A percentile compares a stretch with the other conserved stretches of the same genome.
phyloP scores from a whole-genome alignment of 2,329 filamentous ascomycete species.

The Venturiaceae sp. region DNA sequence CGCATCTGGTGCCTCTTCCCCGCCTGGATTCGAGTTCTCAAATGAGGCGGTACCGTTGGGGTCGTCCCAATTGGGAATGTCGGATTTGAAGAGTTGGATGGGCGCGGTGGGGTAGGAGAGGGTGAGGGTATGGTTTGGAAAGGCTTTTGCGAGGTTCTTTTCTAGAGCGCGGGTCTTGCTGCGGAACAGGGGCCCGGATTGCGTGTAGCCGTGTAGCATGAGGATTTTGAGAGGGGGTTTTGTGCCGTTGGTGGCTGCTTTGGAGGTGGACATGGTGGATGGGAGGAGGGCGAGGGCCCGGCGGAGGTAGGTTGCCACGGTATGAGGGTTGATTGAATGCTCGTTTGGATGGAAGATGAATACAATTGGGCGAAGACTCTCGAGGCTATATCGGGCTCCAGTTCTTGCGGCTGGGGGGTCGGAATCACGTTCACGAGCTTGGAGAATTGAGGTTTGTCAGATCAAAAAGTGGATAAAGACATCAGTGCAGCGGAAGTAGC shows the following conservation, averaged over 20 bases:
- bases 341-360: background rate
- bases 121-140: slow-evolving; percentile 43
- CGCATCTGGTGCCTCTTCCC: slow-evolving; percentile 50
- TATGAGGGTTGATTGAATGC: background rate
- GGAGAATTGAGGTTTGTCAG: background rate
- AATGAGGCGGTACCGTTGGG: slow-evolving; percentile 13
- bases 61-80: slow-evolving; percentile 54
- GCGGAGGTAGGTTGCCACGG: slow-evolving; percentile 1
- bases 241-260: slow-evolving; percentile 19
- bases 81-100: slow-evolving; percentile 29
- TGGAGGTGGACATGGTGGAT: background rate
- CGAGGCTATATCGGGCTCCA: too few species aligned
- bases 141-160: slow-evolving; percentile 67
- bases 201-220: slow-evolving; percentile 66
- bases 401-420: too few species aligned
- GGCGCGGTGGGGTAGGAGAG: slow-evolving; percentile 39
- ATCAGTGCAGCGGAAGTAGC: background rate
- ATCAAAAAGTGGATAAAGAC: background rate
- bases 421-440: background rate
- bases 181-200: slow-evolving; percentile 77
- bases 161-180: slow-evolving; percentile 81
- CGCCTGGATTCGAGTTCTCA: slow-evolving; percentile 21
- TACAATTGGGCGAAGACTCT: too few species aligned
- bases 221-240: slow-evolving; percentile 32
- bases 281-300: slow-evolving; percentile 2